Percentiles rank a stretch among this genome's conserved stretches.
phyloP scores from a whole-genome alignment of 2,329 filamentous ascomycete species.

The Diplocarpon mali region DNA sequence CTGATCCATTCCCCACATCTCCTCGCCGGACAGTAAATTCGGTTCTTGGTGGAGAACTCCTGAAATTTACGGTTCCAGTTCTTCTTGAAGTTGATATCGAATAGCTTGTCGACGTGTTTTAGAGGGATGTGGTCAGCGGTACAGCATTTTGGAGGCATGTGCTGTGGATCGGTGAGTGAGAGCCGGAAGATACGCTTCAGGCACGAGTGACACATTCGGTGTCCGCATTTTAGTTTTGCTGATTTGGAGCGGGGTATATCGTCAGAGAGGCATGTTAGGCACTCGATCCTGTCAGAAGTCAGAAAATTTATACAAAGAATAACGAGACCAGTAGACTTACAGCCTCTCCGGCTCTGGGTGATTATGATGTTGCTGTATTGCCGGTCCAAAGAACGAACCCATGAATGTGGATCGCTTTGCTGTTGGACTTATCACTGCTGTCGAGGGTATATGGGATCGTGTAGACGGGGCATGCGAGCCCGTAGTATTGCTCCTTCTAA shows the following conservation, averaged over 20 bases:
- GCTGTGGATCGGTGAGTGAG: constrained; percentile 63
- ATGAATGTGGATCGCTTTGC: constrained; percentile 11
- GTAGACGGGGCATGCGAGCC: constrained; percentile 13
- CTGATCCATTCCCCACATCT: constrained; percentile 73
- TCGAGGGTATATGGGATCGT: constrained; percentile 10
- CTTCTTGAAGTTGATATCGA: constrained; percentile 63
- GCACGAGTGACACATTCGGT: constrained; percentile 72
- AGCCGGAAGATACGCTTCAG: constrained; percentile 63
- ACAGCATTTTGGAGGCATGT: constrained; percentile 82
- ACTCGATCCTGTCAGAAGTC: constrained; percentile 46
- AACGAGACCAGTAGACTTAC: constrained; percentile 11
- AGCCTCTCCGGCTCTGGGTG: constrained; percentile 22
- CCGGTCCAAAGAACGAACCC: constrained; percentile 5
- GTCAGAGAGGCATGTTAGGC: constrained; percentile 59
- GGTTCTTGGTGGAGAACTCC: constrained; percentile 63
- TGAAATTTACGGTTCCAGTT: constrained; percentile 72
- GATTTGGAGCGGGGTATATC: constrained; percentile 52
- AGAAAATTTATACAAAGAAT: constrained; percentile 3
- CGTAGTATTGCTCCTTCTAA: constrained; percentile 21
- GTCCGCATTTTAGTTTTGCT: constrained; percentile 64
- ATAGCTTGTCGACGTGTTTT: constrained; percentile 64
- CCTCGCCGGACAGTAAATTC: constrained; percentile 64
- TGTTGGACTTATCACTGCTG: constrained; percentile 11
- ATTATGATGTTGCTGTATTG: neutral
- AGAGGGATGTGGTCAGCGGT: constrained; percentile 61